A percentile compares a stretch with the other conserved stretches of the same genome.
phyloP scores from a whole-genome alignment of 2,329 filamentous ascomycete species.

The Fusarium concolor region DNA sequence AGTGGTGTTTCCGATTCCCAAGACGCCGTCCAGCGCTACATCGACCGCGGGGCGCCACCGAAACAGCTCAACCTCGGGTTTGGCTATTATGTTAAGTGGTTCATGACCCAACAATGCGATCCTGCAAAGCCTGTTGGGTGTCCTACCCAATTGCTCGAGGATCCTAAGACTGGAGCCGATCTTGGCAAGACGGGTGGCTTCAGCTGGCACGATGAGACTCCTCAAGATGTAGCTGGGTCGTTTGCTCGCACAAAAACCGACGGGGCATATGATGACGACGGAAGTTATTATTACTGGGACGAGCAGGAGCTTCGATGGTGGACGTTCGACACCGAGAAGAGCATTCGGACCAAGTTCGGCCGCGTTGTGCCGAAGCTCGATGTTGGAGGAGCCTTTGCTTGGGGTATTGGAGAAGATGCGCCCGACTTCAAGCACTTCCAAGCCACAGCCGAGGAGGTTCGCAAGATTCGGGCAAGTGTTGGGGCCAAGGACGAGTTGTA shows the following conservation, averaged over 20 bases:
- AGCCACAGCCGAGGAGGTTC: slow-evolving; percentile 48
- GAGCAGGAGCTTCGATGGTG: slow-evolving; percentile 70
- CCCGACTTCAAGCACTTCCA: slow-evolving; percentile 56
- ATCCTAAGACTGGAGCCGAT: slow-evolving; percentile 67
- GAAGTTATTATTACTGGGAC: slow-evolving; percentile 79
- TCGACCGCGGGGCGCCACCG: slow-evolving; percentile 63
- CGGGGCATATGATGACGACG: slow-evolving; percentile 67
- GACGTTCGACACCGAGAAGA: slow-evolving; percentile 75
- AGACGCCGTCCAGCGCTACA: slow-evolving; percentile 68
- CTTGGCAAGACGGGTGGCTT: slow-evolving; percentile 68
- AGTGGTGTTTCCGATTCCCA: slow-evolving; percentile 69
- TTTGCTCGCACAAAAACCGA: slow-evolving; percentile 66
- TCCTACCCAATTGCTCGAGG: slow-evolving; percentile 67
- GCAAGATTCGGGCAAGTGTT: slow-evolving; percentile 24
- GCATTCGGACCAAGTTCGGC: slow-evolving; percentile 71
- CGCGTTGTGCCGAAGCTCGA: slow-evolving; percentile 66
- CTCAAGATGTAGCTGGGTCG: slow-evolving; percentile 64
- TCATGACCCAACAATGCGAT: slow-evolving; percentile 61
- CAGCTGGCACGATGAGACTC: slow-evolving; percentile 68
- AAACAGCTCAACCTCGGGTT: slow-evolving; percentile 71
- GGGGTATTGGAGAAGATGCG: slow-evolving; percentile 78
- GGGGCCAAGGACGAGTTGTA: slow-evolving; percentile 48
- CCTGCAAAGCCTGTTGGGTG: slow-evolving; percentile 63
- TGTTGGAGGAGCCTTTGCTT: slow-evolving; percentile 79
- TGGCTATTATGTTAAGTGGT: slow-evolving; percentile 76